Evolutionary conservation across 495 filamentous ascomycete species (phyloP).

Genomic region (Coniosporium apollinis): DNA sequence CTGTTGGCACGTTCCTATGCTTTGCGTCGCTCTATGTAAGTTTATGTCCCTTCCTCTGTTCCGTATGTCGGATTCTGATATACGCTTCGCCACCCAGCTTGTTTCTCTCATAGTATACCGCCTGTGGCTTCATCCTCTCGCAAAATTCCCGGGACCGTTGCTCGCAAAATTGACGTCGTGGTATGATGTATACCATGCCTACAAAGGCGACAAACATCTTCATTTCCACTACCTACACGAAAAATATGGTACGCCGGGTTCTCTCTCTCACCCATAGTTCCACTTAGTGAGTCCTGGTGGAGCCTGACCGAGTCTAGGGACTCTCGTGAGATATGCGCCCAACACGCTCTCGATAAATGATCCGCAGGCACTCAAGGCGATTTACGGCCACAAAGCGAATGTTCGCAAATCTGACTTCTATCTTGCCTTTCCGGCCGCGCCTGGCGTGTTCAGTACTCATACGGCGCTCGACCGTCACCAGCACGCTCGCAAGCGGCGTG

Average conservation of each 20-base stretch:
- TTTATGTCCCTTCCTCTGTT: no score
- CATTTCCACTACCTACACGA: slow-evolving; percentile 32
- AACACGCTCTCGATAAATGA: slow-evolving; percentile 43
- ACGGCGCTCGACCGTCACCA: slow-evolving; percentile 38
- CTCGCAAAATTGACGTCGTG: slow-evolving; percentile 39
- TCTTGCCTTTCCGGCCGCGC: slow-evolving; percentile 37
- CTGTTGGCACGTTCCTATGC: no score
- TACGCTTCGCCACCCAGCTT: no score
- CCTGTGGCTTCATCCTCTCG: slow-evolving; percentile 44
- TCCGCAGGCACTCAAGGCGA: slow-evolving; percentile 37
- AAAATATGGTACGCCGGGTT: no score
- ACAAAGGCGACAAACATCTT: slow-evolving; percentile 41
- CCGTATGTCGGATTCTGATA: no score
- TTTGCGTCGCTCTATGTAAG: no score
- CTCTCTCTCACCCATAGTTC: no score
- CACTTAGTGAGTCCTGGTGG: no score
- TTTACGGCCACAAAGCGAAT: slow-evolving; percentile 44
- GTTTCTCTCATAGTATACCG: slow-evolving; percentile 34
- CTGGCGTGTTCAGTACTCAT: slow-evolving; percentile 41
- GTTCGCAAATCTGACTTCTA: slow-evolving; percentile 50
- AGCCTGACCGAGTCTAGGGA: no score
- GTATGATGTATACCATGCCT: slow-evolving; percentile 40
- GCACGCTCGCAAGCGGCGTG: slow-evolving; percentile 47
- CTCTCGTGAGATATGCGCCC: slow-evolving; percentile 42
- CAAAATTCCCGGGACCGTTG: slow-evolving; percentile 49